Evolutionary conservation across 352 stramenopile genomes (phyloP).

Genomic region (Peronospora destructor): DNA sequence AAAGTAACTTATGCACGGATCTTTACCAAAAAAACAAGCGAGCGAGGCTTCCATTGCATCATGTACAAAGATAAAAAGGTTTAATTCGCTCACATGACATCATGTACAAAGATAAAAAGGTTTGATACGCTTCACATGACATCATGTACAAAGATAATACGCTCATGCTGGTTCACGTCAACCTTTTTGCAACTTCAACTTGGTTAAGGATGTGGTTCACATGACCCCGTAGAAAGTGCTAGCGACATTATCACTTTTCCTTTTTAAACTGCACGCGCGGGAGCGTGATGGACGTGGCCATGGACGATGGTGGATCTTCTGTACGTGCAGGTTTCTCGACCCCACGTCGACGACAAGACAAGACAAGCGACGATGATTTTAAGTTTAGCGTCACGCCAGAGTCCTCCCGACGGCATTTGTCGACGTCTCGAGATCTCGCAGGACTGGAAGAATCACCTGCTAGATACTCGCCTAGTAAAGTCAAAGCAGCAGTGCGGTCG

Average conservation of each 20-base stretch:
- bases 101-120: background rate
- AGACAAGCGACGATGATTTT: constrained; percentile 26
- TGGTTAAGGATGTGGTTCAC: too few relatives aligned
- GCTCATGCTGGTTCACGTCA: too few relatives aligned
- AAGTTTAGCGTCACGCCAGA: constrained; percentile 58
- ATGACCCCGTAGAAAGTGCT: too few relatives aligned
- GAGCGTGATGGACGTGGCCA: constrained; percentile 15
- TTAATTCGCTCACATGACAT: background rate
- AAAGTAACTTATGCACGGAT: too few relatives aligned
- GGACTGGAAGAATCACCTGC: constrained; percentile 46
- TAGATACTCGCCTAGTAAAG: constrained; percentile 62
- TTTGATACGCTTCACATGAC: constrained; percentile 5
- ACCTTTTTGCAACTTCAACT: too few relatives aligned
- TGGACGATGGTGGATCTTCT: constrained; percentile 17
- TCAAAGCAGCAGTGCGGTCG: constrained; percentile 71
- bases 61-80: background rate
- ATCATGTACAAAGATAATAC: too few relatives aligned
- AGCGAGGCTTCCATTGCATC: too few relatives aligned
- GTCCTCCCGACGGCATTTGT: constrained; percentile 24
- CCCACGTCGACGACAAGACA: constrained; percentile 29
- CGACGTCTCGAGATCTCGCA: constrained; percentile 27
- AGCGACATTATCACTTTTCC: background rate
- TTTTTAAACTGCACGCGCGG: background rate
- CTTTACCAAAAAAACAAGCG: too few relatives aligned
- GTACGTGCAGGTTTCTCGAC: constrained; percentile 19